These are phyloP conservation scores for Margaritispora aquatica DNA, from an alignment of 495 filamentous ascomycete genomes.

Conservation along the genomic window DNA sequence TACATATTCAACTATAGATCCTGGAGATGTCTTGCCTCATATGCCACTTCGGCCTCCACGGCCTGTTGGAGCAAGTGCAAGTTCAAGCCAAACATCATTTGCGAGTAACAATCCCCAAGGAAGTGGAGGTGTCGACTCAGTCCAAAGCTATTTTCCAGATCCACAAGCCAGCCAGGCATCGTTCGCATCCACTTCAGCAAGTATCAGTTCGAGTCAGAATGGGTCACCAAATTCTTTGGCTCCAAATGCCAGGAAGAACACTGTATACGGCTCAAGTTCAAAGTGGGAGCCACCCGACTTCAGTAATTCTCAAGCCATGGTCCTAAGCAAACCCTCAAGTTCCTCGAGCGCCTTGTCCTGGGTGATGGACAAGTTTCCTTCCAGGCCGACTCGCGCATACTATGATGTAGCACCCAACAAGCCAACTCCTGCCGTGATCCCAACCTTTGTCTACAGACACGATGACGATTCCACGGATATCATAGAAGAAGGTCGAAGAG, in stretches of 20 bases:
- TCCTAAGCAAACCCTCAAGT: not conserved
- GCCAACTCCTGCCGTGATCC: constrained; percentile 9
- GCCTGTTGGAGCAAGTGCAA: constrained; percentile 4
- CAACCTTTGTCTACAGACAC: constrained; percentile 2
- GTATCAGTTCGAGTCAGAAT: constrained; percentile 1
- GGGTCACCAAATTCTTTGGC: not conserved
- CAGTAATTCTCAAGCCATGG: not conserved
- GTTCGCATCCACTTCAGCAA: not conserved
- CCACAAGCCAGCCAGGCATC: constrained; percentile 9
- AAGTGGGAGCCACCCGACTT: not conserved
- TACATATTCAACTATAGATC: not conserved
- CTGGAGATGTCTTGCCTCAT: constrained; percentile 14
- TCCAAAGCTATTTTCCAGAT: not conserved
- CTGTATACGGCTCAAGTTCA: not conserved
- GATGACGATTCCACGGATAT: constrained; percentile 6
- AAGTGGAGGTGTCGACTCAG: not conserved
- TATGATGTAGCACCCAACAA: constrained; percentile 2
- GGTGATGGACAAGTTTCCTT: not conserved
- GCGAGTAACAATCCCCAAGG: not conserved
- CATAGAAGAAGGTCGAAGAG: constrained; percentile 9
- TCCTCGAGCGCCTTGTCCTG: not conserved
- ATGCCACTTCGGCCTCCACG: constrained; percentile 6
- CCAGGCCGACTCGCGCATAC: constrained; percentile 4
- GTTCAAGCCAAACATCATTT: constrained; percentile 5
- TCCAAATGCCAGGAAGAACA: constrained; percentile 2